A percentile compares a stretch with the other conserved stretches of the same genome.
These are phyloP conservation scores for Dioszegia aurantiaca DNA, from an alignment of 768 basidiomycete species.

Conservation along the genomic window DNA sequence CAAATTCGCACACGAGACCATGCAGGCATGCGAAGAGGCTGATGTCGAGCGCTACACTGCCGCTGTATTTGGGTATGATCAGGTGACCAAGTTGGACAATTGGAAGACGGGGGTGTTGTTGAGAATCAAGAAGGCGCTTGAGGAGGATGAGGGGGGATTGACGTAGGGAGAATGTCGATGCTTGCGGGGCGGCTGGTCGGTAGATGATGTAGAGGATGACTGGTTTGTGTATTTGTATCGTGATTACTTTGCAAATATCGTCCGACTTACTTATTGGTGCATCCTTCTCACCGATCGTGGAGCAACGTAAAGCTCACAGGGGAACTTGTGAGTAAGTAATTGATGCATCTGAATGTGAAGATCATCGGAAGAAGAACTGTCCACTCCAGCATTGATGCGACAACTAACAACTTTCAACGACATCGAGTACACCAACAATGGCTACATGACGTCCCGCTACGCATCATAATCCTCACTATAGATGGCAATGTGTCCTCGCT, in stretches of 20 bases:
- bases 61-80: conserved; percentile 87
- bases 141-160: conserved; percentile 58
- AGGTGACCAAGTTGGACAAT: conserved; percentile 85
- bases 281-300: no score
- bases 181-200: background rate
- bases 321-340: no score
- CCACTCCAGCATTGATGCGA: no score
- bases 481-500: conserved; percentile 62
- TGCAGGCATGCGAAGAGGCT: conserved; percentile 71
- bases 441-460: conserved; percentile 42
- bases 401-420: no score
- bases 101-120: conserved; percentile 92
- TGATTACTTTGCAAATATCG: no score
- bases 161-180: conserved; percentile 41
- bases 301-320: no score
- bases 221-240: no score
- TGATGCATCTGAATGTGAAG: no score
- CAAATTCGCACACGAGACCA: conserved; percentile 75
- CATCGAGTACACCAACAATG: background rate
- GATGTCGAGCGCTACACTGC: conserved; percentile 73
- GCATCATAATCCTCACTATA: conserved; percentile 69
- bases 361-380: no score
- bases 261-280: no score
- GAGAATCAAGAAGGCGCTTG: conserved; percentile 79
- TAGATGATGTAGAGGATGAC: no score